A percentile compares a stretch with the other conserved stretches of the same genome.
These are phyloP conservation scores for Penicillium alfredii DNA, from an alignment of 495 filamentous ascomycete genomes.

Conservation along the genomic window DNA sequence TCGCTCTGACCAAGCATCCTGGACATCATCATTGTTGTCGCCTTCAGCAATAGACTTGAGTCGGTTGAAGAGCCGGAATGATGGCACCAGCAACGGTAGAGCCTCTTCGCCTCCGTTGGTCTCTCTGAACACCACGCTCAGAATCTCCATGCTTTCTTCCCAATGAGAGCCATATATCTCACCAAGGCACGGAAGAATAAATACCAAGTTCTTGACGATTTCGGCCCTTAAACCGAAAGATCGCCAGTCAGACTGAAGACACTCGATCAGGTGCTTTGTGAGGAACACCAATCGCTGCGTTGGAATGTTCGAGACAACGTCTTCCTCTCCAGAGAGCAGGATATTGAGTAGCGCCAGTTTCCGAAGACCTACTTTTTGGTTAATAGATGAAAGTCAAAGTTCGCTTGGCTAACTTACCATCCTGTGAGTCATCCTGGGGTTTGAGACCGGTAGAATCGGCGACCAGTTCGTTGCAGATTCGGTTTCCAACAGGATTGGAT, in stretches of 20 bases:
- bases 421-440: conserved; percentile 26
- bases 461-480: conserved; percentile 53
- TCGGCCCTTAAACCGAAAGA: conserved; percentile 36
- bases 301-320: conserved; percentile 51
- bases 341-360: conserved; percentile 55
- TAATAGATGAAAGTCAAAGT: conserved; percentile 7
- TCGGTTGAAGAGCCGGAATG: conserved; percentile 61
- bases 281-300: conserved; percentile 79
- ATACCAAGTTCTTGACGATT: conserved; percentile 56
- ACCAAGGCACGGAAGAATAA: conserved; percentile 63
- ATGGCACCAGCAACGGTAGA: conserved; percentile 59
- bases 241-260: conserved; percentile 51
- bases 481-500: conserved; percentile 33
- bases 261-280: conserved; percentile 67
- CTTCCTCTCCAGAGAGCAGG: conserved; percentile 47
- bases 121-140: conserved; percentile 50
- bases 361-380: conserved; percentile 37
- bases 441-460: conserved; percentile 54
- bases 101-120: conserved; percentile 38
- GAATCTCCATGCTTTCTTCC: conserved; percentile 57
- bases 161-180: conserved; percentile 84
- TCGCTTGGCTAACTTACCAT: conserved; percentile 34
- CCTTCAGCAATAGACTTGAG: conserved; percentile 48
- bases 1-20: conserved; percentile 60
- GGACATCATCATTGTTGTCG: conserved; percentile 79